Conservation (phyloP, 345 rosid species). For the Alliaria petiolata region DNA sequence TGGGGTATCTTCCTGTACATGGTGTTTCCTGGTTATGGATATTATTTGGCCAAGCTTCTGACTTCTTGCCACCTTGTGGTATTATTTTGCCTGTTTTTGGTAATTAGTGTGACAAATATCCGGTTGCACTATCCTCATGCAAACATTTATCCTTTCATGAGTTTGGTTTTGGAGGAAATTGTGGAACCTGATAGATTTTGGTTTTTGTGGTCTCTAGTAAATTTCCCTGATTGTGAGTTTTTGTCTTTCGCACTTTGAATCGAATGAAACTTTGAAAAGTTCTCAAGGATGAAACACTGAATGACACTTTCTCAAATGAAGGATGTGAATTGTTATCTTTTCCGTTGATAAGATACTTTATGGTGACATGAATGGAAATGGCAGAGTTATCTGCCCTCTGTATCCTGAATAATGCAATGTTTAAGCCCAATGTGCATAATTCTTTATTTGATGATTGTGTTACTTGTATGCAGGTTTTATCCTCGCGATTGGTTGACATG, state of each 20-base stretch:
- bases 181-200: background rate
- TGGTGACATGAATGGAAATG: background rate
- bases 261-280: constrained; percentile 7
- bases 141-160: background rate
- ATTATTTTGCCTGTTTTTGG: background rate
- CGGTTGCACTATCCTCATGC: background rate
- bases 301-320: constrained; percentile 2
- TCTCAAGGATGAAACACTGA: constrained; percentile 3
- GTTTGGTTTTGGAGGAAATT: background rate
- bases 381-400: constrained; percentile 9
- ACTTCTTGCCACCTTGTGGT: background rate
- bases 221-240: background rate
- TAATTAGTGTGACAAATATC: background rate
- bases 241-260: background rate
- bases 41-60: background rate
- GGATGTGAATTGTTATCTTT: background rate
- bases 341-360: constrained; percentile 1
- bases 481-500: constrained; percentile 57
- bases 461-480: constrained; percentile 54
- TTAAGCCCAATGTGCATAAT: constrained; percentile 4
- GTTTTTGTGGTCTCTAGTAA: background rate
- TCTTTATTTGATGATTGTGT: background rate
- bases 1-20: background rate
- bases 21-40: background rate
- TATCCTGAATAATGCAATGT: background rate